Percentiles rank a stretch among this genome's conserved stretches.
Conservation (phyloP, 768 basidiomycete species). For the Pisolithus marmoratus region DNA sequence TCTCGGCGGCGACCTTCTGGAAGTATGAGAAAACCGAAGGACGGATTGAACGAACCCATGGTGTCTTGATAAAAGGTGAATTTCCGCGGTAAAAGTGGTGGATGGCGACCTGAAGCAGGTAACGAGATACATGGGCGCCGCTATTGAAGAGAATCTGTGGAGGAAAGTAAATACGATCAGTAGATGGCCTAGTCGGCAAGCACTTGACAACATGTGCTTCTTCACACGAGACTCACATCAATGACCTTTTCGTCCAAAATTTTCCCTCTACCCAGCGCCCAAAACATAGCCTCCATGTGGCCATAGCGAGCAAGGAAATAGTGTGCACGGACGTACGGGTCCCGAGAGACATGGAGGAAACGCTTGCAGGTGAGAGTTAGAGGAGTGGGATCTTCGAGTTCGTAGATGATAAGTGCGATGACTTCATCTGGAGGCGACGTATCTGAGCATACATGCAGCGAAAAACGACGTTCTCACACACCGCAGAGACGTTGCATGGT, state of each 20-base stretch:
- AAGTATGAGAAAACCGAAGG: conserved; percentile 60
- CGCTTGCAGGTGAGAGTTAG: conserved; percentile 56
- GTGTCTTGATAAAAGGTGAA: conserved; percentile 67
- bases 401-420: conserved; percentile 67
- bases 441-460: conserved; percentile 5
- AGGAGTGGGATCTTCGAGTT: conserved; percentile 58
- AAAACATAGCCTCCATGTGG: conserved; percentile 61
- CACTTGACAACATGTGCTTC: conserved; percentile 15
- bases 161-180: conserved; percentile 22
- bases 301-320: conserved; percentile 78
- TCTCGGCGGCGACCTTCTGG: conserved; percentile 49
- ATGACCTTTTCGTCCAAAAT: conserved; percentile 59
- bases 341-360: conserved; percentile 56
- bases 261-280: conserved; percentile 69
- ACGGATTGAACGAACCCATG: conserved; percentile 65
- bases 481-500: conserved; percentile 65
- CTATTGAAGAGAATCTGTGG: conserved; percentile 64
- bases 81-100: conserved; percentile 75
- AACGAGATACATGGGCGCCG: conserved; percentile 74
- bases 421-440: conserved; percentile 45
- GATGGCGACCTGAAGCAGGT: conserved; percentile 70
- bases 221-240: conserved; percentile 46
- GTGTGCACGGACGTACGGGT: conserved; percentile 70
- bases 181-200: conserved; percentile 7
- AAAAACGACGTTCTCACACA: conserved; percentile 31